A percentile compares a stretch with the other conserved stretches of the same genome.
These are phyloP conservation scores for Wickerhamomyces kurtzmanii DNA, from an alignment of 805 yeast species.

Conservation along the genomic window DNA sequence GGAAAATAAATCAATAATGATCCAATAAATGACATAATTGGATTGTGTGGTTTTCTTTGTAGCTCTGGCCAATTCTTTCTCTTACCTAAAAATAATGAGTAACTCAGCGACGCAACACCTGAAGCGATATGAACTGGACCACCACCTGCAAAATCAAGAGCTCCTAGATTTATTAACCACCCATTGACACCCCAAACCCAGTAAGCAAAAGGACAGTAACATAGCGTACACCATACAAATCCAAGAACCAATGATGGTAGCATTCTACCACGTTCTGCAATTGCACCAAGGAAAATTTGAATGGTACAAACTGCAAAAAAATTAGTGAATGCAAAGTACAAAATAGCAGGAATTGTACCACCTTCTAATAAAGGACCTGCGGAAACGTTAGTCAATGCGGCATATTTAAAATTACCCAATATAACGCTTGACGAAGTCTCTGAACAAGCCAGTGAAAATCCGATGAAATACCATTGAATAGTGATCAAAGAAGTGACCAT, in stretches of 20 bases:
- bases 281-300: conserved; percentile 84
- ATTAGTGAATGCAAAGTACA: conserved; percentile 71
- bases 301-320: conserved; percentile 85
- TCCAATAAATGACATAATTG: conserved; percentile 81
- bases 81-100: conserved; percentile 68
- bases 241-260: conserved; percentile 72
- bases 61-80: conserved; percentile 38
- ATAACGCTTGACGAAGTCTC: conserved; percentile 56
- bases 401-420: conserved; percentile 71
- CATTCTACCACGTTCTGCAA: conserved; percentile 87
- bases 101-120: conserved; percentile 86
- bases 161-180: conserved; percentile 92
- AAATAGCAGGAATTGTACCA: conserved; percentile 36
- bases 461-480: conserved; percentile 96
- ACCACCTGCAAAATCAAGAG: conserved; percentile 96
- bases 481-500: conserved; percentile 62
- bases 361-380: conserved; percentile 70
- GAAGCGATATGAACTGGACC: conserved; percentile 94
- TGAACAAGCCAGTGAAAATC: conserved; percentile 83
- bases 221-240: conserved; percentile 82
- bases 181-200: conserved; percentile 95
- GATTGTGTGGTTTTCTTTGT: conserved; percentile 74
- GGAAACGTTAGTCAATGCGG: conserved; percentile 64
- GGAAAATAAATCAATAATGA: conserved; percentile 84
- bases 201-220: conserved; percentile 86